These are phyloP conservation scores for Cercophora sp. DNA, from an alignment of 495 filamentous ascomycete species.

Conservation along the genomic window DNA sequence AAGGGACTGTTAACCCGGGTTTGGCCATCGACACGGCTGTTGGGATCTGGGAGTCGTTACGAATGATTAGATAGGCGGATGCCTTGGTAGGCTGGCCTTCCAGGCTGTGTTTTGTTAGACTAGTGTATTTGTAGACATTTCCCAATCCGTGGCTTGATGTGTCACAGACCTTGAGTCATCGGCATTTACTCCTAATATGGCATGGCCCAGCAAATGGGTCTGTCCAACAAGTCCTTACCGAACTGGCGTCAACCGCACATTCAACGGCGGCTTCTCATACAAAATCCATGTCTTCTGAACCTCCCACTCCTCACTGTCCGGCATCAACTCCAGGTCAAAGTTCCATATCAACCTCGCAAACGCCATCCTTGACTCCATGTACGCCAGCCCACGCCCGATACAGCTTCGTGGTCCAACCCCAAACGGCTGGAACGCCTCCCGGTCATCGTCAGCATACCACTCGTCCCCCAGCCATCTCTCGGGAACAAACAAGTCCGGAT, in stretches of 20 bases:
- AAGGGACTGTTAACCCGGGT: too few relatives aligned
- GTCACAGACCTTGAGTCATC: too few relatives aligned
- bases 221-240: too few relatives aligned
- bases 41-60: too few relatives aligned
- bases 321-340: conserved; percentile 6
- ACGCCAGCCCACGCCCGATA: conserved; percentile 3
- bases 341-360: neutral
- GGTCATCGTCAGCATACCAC: neutral
- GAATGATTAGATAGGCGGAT: too few relatives aligned
- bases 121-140: too few relatives aligned
- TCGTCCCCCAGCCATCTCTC: conserved; percentile 4
- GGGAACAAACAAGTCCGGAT: conserved; percentile 1
- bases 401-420: neutral
- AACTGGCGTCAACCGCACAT: neutral
- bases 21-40: too few relatives aligned
- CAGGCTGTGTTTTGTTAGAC: too few relatives aligned
- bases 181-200: too few relatives aligned
- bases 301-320: neutral
- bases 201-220: too few relatives aligned
- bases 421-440: conserved; percentile 1
- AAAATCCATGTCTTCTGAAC: neutral
- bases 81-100: too few relatives aligned
- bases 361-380: neutral
- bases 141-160: too few relatives aligned
- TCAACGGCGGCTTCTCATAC: conserved; percentile 1